Conservation (phyloP, 2,329 filamentous ascomycete species). For the Fusarium sp. region DNA sequence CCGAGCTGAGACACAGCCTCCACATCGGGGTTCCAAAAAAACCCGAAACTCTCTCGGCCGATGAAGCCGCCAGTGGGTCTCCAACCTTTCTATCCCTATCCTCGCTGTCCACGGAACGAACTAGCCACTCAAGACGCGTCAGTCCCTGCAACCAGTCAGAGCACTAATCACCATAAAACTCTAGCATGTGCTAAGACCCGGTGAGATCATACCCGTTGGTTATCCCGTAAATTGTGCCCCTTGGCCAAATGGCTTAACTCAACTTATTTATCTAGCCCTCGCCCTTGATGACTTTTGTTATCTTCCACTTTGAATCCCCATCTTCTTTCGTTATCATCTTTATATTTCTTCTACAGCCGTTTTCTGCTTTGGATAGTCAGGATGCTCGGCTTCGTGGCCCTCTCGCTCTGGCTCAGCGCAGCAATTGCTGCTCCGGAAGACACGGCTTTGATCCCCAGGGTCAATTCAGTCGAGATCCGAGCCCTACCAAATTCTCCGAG, state of each 20-base stretch:
- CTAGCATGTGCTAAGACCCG: background rate
- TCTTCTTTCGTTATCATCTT: background rate
- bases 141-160: background rate
- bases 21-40: background rate
- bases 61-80: background rate
- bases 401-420: background rate
- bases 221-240: background rate
- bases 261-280: background rate
- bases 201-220: background rate
- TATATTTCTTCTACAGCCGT: background rate
- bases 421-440: background rate
- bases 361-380: background rate
- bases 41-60: background rate
- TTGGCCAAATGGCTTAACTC: background rate
- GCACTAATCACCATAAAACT: background rate
- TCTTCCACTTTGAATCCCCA: too few relatives aligned
- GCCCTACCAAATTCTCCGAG: slow-evolving; percentile 18
- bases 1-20: background rate
- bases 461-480: background rate
- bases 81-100: background rate
- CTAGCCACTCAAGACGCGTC: background rate
- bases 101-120: background rate
- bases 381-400: background rate
- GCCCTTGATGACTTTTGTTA: background rate
- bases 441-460: background rate